Evolutionary conservation across 1,139 yeast genomes (phyloP).

Genomic region (Scheffersomyces cryptocercus): DNA sequence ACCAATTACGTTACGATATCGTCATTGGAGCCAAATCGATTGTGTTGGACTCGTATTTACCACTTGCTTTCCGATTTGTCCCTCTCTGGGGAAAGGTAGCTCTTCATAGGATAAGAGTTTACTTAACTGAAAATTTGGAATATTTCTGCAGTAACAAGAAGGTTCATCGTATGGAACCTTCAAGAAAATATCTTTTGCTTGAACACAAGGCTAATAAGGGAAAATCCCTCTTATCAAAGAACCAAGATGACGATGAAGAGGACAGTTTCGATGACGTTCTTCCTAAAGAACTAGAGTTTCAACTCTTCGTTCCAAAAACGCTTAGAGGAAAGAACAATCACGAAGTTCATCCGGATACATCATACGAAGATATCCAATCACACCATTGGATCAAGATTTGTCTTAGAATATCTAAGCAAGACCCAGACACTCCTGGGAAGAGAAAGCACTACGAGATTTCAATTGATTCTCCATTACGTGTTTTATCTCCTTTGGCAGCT

Average conservation of each 20-base stretch:
- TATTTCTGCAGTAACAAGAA: constrained; percentile 82
- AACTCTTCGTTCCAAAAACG: constrained; percentile 72
- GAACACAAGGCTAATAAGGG: constrained; percentile 75
- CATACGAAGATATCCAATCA: constrained; percentile 72
- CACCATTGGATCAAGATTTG: constrained; percentile 95
- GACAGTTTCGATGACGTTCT: constrained; percentile 36
- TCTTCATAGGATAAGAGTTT: constrained; percentile 81
- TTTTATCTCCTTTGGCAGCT: constrained; percentile 64
- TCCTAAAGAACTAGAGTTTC: constrained; percentile 76
- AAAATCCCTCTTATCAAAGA: constrained; percentile 34
- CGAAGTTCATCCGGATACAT: constrained; percentile 77
- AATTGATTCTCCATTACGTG: constrained; percentile 87
- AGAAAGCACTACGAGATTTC: constrained; percentile 89
- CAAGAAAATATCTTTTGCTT: constrained; percentile 71
- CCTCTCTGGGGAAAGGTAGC: constrained; percentile 84
- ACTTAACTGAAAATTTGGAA: constrained; percentile 84
- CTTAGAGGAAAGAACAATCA: constrained; percentile 47
- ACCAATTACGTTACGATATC: constrained; percentile 83
- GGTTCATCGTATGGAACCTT: constrained; percentile 90
- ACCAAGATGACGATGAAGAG: constrained; percentile 25
- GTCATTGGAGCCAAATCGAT: constrained; percentile 86
- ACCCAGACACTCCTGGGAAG: constrained; percentile 56
- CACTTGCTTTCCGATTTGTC: constrained; percentile 78
- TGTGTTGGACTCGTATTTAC: constrained; percentile 78
- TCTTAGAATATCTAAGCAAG: constrained; percentile 67